phyloP scores from a whole-genome alignment of 345 rosid genomes.

The Microthlaspi erraticum region DNA sequence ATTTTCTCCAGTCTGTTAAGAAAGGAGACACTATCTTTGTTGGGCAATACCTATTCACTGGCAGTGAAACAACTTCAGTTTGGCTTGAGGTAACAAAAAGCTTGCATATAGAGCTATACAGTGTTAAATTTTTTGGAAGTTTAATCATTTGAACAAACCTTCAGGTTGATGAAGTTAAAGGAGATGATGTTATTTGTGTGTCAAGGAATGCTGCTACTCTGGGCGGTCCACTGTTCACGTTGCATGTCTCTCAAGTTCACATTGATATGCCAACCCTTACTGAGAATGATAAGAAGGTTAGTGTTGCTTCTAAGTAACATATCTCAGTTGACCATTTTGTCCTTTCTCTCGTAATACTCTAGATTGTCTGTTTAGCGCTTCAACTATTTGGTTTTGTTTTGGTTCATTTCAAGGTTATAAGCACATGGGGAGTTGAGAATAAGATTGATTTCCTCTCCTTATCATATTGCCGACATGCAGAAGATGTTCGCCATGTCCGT shows the following conservation, averaged over 20 bases:
- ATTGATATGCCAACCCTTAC: constrained; percentile 87
- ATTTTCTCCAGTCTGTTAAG: constrained; percentile 72
- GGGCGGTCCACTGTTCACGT: constrained; percentile 81
- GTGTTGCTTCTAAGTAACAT: constrained; percentile 7
- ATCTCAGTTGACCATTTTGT: background rate
- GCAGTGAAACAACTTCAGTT: constrained; percentile 93
- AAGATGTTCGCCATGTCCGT: constrained; percentile 83
- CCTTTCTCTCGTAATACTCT: background rate
- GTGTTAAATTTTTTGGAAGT: constrained; percentile 3
- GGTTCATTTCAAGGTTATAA: constrained; percentile 57
- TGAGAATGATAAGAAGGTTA: constrained; percentile 83
- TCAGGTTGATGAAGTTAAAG: constrained; percentile 81
- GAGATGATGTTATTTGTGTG: constrained; percentile 76
- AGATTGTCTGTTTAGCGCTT: background rate
- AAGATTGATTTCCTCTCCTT: constrained; percentile 91
- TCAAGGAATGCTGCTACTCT: constrained; percentile 85
- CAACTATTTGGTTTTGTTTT: background rate
- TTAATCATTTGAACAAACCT: constrained; percentile 7
- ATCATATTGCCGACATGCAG: constrained; percentile 89
- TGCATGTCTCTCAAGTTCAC: constrained; percentile 82
- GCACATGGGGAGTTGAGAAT: constrained; percentile 86
- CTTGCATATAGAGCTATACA: background rate
- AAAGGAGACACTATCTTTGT: constrained; percentile 87
- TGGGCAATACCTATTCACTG: constrained; percentile 91
- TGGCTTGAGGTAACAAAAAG: constrained; percentile 76